A percentile compares a stretch with the other conserved stretches of the same genome.
phyloP scores from a whole-genome alignment of 805 yeast genomes.

The Sporopachydermia quercuum region DNA sequence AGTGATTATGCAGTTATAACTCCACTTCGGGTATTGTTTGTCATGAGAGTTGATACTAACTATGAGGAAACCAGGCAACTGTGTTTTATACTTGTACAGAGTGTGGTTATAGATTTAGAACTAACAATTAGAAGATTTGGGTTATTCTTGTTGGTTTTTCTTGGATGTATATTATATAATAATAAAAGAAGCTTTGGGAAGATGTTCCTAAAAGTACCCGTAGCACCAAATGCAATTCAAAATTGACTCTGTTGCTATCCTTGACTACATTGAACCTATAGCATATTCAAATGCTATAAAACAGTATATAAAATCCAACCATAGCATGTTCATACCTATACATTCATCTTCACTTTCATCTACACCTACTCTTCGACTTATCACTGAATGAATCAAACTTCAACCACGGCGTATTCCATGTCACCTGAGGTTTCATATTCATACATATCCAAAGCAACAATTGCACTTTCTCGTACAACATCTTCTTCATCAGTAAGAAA shows the following conservation, averaged over 20 bases:
- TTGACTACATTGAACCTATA: no score
- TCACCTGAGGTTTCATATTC: conserved; percentile 82
- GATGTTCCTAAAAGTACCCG: no score
- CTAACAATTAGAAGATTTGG: conserved; percentile 51
- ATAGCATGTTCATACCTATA: no score
- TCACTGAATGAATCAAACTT: conserved; percentile 6
- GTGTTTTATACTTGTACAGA: conserved; percentile 92
- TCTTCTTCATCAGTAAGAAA: conserved; percentile 69
- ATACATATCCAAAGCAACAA: conserved; percentile 96
- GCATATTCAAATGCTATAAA: no score
- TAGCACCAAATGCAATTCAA: no score
- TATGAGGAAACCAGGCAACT: conserved; percentile 39
- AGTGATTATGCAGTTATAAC: no score
- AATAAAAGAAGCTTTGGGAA: no score
- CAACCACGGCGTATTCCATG: conserved; percentile 50
- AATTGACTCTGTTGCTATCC: no score
- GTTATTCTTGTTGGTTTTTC: not conserved
- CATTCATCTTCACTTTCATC: no score
- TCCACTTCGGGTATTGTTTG: not conserved
- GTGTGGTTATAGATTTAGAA: conserved; percentile 89
- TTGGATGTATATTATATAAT: not conserved
- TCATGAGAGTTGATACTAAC: not conserved
- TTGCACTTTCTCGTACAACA: conserved; percentile 93
- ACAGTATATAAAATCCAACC: no score
- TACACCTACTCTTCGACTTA: no score